Evolutionary conservation across 176 grass and related monocot genomes (phyloP).

Genomic region (Elaeis guineensis): DNA sequence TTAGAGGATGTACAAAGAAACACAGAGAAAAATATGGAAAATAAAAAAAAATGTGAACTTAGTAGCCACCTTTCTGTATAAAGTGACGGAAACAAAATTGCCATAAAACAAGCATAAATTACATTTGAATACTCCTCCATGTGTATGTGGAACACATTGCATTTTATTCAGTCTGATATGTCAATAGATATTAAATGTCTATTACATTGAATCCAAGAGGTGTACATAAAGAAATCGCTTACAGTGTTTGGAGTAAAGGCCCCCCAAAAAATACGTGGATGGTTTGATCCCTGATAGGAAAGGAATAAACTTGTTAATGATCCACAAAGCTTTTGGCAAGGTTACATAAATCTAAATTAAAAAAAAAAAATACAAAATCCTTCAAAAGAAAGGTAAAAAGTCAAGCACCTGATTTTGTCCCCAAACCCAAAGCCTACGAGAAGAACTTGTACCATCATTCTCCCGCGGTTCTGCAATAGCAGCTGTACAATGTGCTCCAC

Average conservation of each 20-base stretch:
- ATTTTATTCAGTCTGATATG: neutral
- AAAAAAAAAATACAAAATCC: too few relatives aligned
- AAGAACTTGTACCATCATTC: slow-evolving; percentile 57
- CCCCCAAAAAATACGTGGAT: slow-evolving; percentile 79
- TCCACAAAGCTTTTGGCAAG: neutral
- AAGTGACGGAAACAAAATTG: too few relatives aligned
- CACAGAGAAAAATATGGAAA: too few relatives aligned
- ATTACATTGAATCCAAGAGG: neutral
- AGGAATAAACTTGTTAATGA: slow-evolving; percentile 15
- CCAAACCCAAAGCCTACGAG: slow-evolving; percentile 85
- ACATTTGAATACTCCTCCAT: too few relatives aligned
- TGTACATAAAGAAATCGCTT: slow-evolving; percentile 13
- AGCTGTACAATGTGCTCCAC: slow-evolving; percentile 96
- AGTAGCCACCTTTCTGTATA: too few relatives aligned
- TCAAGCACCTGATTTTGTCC: slow-evolving; percentile 89
- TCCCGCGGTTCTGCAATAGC: slow-evolving; percentile 80
- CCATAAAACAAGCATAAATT: too few relatives aligned
- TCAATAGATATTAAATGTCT: too few relatives aligned
- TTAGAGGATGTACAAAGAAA: too few relatives aligned
- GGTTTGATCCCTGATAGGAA: slow-evolving; percentile 65
- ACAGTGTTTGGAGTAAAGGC: slow-evolving; percentile 84
- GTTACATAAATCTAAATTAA: too few relatives aligned
- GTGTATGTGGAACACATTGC: neutral
- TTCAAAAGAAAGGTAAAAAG: too few relatives aligned
- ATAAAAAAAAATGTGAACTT: too few relatives aligned